Evolutionary conservation across 2,329 filamentous ascomycete species (phyloP).

Genomic region (Sarocladium strictum): DNA sequence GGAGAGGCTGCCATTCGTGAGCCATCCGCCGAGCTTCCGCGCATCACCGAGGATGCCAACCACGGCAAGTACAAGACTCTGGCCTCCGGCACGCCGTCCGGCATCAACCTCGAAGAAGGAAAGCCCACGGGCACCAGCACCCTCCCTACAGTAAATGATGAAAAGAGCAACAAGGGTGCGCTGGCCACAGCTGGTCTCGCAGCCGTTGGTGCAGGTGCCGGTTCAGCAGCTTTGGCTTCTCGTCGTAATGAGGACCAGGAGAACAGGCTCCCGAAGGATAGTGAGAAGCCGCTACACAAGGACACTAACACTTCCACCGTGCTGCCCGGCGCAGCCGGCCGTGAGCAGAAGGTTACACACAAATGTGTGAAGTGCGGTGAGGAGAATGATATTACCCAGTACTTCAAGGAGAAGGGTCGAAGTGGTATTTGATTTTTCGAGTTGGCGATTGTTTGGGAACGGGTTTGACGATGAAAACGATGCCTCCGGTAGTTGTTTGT

Average conservation of each 20-base stretch:
- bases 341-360: constrained; percentile 1
- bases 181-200: not conserved
- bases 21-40: constrained; percentile 3
- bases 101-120: constrained; percentile 21
- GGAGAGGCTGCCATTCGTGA: not conserved
- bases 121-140: constrained; percentile 20
- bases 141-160: not conserved
- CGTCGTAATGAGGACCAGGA: not conserved
- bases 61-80: constrained; percentile 10
- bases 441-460: too few species aligned
- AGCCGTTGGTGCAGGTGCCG: not conserved
- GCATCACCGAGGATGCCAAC: constrained; percentile 16
- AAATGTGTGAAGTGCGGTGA: constrained; percentile 4
- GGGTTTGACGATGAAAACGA: not conserved
- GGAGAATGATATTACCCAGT: constrained; percentile 2
- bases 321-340: not conserved
- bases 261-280: not conserved
- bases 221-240: not conserved
- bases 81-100: constrained; percentile 12
- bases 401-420: not conserved
- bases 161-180: constrained; percentile 2
- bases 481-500: too few species aligned
- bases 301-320: not conserved
- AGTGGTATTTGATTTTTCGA: not conserved
- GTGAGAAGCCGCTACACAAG: not conserved